A percentile compares a stretch with the other conserved stretches of the same genome.
Evolutionary conservation across 1,284 basidiomycete species (phyloP).

Genomic region (Cutaneotrichosporon spelunceum): DNA sequence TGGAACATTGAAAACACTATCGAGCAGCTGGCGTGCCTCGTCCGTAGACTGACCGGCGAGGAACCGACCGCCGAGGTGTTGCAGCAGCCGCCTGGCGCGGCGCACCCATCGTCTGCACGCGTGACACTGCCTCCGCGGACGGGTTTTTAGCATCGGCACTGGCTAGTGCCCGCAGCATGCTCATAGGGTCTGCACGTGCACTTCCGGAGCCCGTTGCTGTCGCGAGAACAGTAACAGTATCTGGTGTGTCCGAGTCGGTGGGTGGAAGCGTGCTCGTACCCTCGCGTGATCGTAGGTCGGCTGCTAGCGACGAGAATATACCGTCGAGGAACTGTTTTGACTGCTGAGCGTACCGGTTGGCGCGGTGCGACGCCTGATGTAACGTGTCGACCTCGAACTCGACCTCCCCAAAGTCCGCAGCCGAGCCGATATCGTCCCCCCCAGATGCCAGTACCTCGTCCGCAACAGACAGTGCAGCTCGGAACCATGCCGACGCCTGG

Average conservation of each 20-base stretch:
- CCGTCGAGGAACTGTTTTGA: constrained; percentile 49
- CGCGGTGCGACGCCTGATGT: constrained; percentile 44
- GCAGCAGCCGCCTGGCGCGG: constrained; percentile 3
- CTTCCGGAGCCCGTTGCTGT: constrained; percentile 14
- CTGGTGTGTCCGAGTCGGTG: constrained; percentile 31
- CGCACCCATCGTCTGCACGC: constrained; percentile 5
- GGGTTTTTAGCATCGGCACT: constrained; percentile 32
- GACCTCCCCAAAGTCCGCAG: constrained; percentile 44
- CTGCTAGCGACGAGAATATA: constrained; percentile 47
- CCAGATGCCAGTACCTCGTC: constrained; percentile 36
- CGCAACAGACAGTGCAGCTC: constrained; percentile 33
- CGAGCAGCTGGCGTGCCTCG: constrained; percentile 12
- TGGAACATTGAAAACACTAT: background rate
- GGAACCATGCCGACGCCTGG: constrained; percentile 33
- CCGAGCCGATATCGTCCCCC: constrained; percentile 29
- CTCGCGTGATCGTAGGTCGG: constrained; percentile 43
- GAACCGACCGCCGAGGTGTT: constrained; percentile 13
- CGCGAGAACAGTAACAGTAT: constrained; percentile 31
- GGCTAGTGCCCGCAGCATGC: constrained; percentile 44
- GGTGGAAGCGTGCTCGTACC: constrained; percentile 21
- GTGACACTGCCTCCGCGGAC: constrained; percentile 5
- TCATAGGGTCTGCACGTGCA: constrained; percentile 38
- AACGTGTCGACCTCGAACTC: constrained; percentile 51
- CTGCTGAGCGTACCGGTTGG: constrained; percentile 46
- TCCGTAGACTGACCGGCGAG: constrained; percentile 16